Conservation (phyloP, 2,329 filamentous ascomycete genomes). For the Orbilia ellipsospora region DNA sequence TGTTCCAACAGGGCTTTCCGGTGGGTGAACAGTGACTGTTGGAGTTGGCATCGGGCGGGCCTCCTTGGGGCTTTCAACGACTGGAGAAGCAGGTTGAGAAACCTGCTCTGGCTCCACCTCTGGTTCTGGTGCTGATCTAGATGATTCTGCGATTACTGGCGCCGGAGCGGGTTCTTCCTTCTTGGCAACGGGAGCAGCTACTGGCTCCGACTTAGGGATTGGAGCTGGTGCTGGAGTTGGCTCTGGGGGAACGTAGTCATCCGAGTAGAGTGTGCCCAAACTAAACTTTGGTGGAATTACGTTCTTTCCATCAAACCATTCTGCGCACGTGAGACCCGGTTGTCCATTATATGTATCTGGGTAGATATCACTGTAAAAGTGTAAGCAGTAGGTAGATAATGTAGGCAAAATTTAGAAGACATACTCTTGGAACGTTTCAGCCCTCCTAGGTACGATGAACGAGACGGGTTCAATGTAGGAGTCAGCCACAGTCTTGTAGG, state of each 20-base stretch:
- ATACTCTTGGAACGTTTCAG: conserved; percentile 58
- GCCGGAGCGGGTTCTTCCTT: conserved; percentile 77
- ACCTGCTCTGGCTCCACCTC: conserved; percentile 82
- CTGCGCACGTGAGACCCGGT: conserved; percentile 79
- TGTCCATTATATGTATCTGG: conserved; percentile 84
- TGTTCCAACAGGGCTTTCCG: conserved; percentile 40
- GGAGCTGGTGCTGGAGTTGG: conserved; percentile 62
- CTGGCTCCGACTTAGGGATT: conserved; percentile 63
- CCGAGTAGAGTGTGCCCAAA: conserved; percentile 83
- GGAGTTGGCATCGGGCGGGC: conserved; percentile 60
- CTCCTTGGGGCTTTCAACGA: conserved; percentile 78
- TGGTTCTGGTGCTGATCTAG: conserved; percentile 67
- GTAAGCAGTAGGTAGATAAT: conserved; percentile 63
- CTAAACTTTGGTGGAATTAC: conserved; percentile 90
- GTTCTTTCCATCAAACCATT: conserved; percentile 89
- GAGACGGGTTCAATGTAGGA: conserved; percentile 94
- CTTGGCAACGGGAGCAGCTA: conserved; percentile 70
- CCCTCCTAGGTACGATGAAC: conserved; percentile 90
- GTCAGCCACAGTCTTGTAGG: conserved; percentile 97
- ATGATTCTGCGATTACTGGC: conserved; percentile 87
- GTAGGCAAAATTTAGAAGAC: not conserved
- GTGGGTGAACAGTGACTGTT: conserved; percentile 53
- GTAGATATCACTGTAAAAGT: conserved; percentile 85
- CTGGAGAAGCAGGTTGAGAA: conserved; percentile 70
- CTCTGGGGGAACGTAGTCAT: conserved; percentile 64